These are phyloP conservation scores for Colletotrichum limetticola DNA, from an alignment of 2,329 filamentous ascomycete genomes.

Conservation along the genomic window DNA sequence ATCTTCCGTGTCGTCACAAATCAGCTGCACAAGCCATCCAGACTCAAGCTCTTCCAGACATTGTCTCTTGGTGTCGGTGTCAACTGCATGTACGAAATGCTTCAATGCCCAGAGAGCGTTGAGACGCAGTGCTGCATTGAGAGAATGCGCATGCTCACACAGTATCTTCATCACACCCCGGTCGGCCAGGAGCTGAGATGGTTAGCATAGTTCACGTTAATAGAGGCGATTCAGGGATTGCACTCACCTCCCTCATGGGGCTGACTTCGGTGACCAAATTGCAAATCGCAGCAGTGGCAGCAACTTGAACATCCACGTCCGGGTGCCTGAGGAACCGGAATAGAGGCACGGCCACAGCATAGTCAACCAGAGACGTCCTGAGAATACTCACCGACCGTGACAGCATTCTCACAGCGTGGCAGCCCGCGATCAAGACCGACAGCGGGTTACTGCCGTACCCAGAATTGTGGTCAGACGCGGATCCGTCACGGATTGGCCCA, in stretches of 20 bases:
- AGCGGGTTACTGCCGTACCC: conserved; percentile 79
- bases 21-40: conserved; percentile 83
- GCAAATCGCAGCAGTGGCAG: conserved; percentile 84
- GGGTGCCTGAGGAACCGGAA: conserved; percentile 79
- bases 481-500: conserved; percentile 40
- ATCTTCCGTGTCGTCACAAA: conserved; percentile 72
- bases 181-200: conserved; percentile 73
- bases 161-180: conserved; percentile 80
- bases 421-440: conserved; percentile 85
- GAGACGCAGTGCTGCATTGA: conserved; percentile 80
- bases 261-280: conserved; percentile 92
- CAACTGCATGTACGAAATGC: conserved; percentile 81
- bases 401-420: conserved; percentile 82
- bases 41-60: conserved; percentile 82
- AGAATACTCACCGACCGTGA: conserved; percentile 87
- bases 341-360: conserved; percentile 81
- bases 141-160: conserved; percentile 85
- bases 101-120: conserved; percentile 96
- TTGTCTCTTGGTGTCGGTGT: conserved; percentile 77
- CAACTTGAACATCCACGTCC: conserved; percentile 83
- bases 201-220: conserved; percentile 1
- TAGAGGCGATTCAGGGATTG: background rate
- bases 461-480: conserved; percentile 43
- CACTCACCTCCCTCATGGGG: conserved; percentile 85
- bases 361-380: conserved; percentile 87